Conservation (phyloP, 768 basidiomycete genomes). For the Chlorophyllum brunneum region DNA sequence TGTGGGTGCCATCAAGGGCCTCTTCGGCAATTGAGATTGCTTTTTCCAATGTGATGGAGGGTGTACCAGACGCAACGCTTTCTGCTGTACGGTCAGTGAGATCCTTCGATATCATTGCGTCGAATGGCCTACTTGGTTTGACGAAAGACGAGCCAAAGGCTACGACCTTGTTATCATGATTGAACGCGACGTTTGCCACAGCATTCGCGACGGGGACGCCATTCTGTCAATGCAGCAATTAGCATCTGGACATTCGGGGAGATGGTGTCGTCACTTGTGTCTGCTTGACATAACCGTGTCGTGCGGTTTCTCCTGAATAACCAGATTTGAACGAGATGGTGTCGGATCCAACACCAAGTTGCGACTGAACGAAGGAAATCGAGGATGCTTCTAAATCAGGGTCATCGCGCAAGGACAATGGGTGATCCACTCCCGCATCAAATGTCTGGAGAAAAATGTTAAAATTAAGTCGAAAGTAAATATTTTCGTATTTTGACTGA, state of each 20-base stretch:
- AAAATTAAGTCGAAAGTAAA: not conserved
- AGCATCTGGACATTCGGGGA: not conserved
- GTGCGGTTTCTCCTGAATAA: conserved; percentile 21
- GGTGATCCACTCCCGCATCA: conserved; percentile 27
- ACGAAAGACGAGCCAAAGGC: conserved; percentile 44
- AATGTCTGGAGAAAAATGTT: conserved; percentile 21
- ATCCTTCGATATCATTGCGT: no score
- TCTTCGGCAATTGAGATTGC: conserved; percentile 18
- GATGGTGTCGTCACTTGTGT: conserved; percentile 2
- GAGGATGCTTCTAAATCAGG: conserved; percentile 22
- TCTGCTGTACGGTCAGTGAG: conserved; percentile 22
- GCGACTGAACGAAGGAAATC: conserved; percentile 21
- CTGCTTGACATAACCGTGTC: conserved; percentile 17
- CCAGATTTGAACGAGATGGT: conserved; percentile 24
- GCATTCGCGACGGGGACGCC: conserved; percentile 31
- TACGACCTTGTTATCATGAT: conserved; percentile 26
- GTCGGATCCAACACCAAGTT: conserved; percentile 20
- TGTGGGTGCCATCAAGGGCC: conserved; percentile 31
- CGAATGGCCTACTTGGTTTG: conserved; percentile 30
- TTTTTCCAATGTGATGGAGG: conserved; percentile 29
- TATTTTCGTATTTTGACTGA: conserved; percentile 3
- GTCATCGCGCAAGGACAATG: conserved; percentile 22
- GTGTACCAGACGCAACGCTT: conserved; percentile 22
- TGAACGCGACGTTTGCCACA: conserved; percentile 33
- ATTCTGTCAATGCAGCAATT: conserved; percentile 16